Conservation (phyloP, 345 rosid species). For the Populus tremula region DNA sequence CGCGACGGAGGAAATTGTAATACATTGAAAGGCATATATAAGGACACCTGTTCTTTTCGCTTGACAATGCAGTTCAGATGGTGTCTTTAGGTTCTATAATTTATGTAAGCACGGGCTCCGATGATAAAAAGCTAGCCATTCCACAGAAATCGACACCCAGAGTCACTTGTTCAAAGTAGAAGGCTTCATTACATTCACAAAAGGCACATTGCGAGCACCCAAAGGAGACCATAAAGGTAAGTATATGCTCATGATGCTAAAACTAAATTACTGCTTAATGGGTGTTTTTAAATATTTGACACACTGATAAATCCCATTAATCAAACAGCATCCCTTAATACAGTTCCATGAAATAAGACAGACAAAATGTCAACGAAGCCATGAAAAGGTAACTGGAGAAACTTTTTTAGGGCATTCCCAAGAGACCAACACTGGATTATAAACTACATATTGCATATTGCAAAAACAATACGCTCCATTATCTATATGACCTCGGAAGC, state of each 20-base stretch:
- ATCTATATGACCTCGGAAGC: slow-evolving; percentile 17
- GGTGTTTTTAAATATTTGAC: slow-evolving; percentile 9
- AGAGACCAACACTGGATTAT: slow-evolving; percentile 41
- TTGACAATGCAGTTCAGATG: no score
- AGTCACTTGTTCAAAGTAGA: background rate
- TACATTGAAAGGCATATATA: no score
- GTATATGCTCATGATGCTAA: background rate
- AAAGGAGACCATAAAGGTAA: no score
- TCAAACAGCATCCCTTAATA: slow-evolving; percentile 29
- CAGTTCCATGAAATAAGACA: slow-evolving; percentile 30
- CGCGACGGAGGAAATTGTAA: no score
- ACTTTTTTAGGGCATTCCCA: slow-evolving; percentile 40
- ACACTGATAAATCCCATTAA: slow-evolving; percentile 15
- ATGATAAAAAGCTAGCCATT: background rate
- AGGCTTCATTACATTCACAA: background rate
- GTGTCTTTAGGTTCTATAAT: no score
- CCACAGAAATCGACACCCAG: background rate
- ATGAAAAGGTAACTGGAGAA: slow-evolving; percentile 30
- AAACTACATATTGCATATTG: slow-evolving; percentile 47
- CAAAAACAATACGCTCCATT: slow-evolving; percentile 19
- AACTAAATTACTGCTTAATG: background rate
- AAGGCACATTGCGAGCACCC: background rate
- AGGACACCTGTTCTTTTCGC: no score
- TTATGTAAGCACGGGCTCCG: background rate
- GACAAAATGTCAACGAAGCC: slow-evolving; percentile 35